phyloP scores from a whole-genome alignment of 2,329 filamentous ascomycete genomes.

The Pseudophaeomoniella oleicola region DNA sequence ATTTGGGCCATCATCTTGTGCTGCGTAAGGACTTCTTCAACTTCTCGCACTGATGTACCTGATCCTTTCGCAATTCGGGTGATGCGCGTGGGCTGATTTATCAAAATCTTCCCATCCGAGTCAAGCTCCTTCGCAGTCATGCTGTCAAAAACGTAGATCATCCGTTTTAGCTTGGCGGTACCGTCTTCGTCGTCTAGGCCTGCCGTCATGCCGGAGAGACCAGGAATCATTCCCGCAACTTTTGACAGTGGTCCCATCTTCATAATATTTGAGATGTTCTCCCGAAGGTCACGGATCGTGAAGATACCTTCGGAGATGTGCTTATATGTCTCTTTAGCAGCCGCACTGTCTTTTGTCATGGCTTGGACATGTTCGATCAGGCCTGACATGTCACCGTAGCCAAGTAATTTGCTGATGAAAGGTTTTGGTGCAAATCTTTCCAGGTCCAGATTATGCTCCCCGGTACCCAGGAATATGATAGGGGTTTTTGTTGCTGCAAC shows the following conservation, averaged over 20 bases:
- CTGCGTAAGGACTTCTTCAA: constrained; percentile 93
- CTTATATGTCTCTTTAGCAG: constrained; percentile 91
- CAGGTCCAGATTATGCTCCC: constrained; percentile 90
- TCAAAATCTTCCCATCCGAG: constrained; percentile 84
- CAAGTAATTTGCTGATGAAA: constrained; percentile 84
- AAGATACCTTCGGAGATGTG: constrained; percentile 96
- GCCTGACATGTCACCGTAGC: constrained; percentile 94
- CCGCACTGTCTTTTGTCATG: constrained; percentile 71
- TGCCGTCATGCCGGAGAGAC: constrained; percentile 74
- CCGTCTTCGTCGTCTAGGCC: constrained; percentile 97
- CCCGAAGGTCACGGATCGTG: constrained; percentile 81
- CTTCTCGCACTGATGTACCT: constrained; percentile 79
- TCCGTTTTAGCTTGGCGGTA: constrained; percentile 81
- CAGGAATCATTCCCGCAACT: constrained; percentile 97
- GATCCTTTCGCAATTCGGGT: constrained; percentile 80
- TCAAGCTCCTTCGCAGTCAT: constrained; percentile 97
- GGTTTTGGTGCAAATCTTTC: constrained; percentile 86
- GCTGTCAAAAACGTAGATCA: constrained; percentile 98
- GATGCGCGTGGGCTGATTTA: constrained; percentile 85
- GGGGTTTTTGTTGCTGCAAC: constrained; percentile 93
- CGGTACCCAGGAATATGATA: constrained; percentile 95
- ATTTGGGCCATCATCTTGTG: constrained; percentile 98
- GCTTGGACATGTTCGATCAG: constrained; percentile 93
- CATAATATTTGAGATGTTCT: constrained; percentile 96
- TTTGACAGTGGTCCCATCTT: constrained; percentile 98